Conservation (phyloP, 2,329 filamentous ascomycete species). For the Penicillium sclerotiorum region DNA sequence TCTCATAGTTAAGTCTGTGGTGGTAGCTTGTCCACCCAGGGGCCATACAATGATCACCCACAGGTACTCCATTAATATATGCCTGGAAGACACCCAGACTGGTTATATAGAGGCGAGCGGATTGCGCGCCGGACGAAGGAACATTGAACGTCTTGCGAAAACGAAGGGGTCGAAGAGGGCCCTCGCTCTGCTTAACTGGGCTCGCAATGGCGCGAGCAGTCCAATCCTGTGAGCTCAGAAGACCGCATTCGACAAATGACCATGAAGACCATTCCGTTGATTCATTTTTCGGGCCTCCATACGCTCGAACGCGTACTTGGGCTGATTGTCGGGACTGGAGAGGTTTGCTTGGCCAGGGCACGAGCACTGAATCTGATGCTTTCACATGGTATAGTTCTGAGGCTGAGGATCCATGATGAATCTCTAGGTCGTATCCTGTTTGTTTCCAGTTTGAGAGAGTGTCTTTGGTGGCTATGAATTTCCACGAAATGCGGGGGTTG, state of each 20-base stretch:
- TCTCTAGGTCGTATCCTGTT: constrained; percentile 29
- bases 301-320: constrained; percentile 19
- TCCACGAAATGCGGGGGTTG: constrained; percentile 32
- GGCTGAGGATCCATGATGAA: constrained; percentile 7
- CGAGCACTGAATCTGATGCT: constrained; percentile 24
- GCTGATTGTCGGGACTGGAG: constrained; percentile 23
- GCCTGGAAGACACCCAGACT: constrained; percentile 51
- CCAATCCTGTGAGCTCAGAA: constrained; percentile 39
- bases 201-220: constrained; percentile 21
- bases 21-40: constrained; percentile 16
- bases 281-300: constrained; percentile 6
- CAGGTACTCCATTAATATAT: constrained; percentile 49
- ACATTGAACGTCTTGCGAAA: constrained; percentile 40
- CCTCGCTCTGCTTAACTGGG: constrained; percentile 19
- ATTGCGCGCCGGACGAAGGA: constrained; percentile 6
- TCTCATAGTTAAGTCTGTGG: constrained; percentile 47
- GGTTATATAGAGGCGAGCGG: constrained; percentile 53
- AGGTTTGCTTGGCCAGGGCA: constrained; percentile 29
- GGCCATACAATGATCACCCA: constrained; percentile 14
- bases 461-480: constrained; percentile 17
- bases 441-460: constrained; percentile 28
- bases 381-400: constrained; percentile 18
- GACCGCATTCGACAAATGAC: constrained; percentile 36
- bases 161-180: constrained; percentile 32
- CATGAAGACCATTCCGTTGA: constrained; percentile 19